Conservation (phyloP, 179 eudicot genomes). For the Actinidia arguta region DNA sequence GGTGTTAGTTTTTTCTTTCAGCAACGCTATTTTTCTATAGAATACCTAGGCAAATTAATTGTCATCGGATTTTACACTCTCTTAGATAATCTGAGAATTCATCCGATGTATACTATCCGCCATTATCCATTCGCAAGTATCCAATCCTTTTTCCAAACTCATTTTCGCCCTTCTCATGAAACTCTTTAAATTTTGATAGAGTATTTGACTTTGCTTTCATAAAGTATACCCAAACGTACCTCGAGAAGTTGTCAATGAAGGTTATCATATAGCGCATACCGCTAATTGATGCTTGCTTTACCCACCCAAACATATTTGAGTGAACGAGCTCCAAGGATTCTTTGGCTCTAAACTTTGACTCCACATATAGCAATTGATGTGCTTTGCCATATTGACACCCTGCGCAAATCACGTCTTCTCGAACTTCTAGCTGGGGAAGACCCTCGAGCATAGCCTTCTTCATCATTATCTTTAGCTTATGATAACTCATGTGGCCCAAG, state of each 20-base stretch:
- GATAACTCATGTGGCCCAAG: not conserved
- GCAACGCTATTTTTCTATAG: no score
- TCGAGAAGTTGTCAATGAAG: no score
- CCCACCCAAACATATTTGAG: not conserved
- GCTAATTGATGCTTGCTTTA: no score
- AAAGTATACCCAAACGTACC: not conserved
- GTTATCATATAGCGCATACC: no score
- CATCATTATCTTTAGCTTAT: not conserved
- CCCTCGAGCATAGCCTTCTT: not conserved
- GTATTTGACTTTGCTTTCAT: not conserved
- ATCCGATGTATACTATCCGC: no score
- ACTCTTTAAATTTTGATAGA: not conserved
- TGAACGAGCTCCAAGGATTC: not conserved
- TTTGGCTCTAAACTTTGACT: not conserved
- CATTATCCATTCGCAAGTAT: no score
- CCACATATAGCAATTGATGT: not conserved
- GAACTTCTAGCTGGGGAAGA: no score
- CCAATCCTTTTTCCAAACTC: no score
- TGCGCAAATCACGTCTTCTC: no score
- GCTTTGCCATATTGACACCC: not conserved
- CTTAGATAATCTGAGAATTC: not conserved
- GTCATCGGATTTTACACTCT: not conserved
- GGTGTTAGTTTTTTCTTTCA: no score
- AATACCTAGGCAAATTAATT: not conserved
- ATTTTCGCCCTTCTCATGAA: not conserved